These are phyloP conservation scores for Fusarium sp. DNA, from an alignment of 2,329 filamentous ascomycete genomes.

Conservation along the genomic window DNA sequence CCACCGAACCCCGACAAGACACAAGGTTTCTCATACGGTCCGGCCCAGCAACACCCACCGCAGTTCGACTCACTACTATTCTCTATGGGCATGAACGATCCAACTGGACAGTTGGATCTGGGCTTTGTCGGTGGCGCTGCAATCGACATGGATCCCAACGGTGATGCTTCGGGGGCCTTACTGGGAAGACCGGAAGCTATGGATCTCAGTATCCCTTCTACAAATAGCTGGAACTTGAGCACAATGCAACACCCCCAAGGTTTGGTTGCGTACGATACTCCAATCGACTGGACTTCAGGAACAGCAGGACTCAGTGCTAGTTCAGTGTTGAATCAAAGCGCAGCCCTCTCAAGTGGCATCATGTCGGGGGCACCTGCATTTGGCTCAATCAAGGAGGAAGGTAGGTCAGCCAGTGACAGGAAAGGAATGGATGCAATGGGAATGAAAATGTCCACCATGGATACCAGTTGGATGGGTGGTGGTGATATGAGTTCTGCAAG, in stretches of 20 bases:
- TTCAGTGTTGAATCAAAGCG: constrained; percentile 41
- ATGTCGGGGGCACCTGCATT: constrained; percentile 35
- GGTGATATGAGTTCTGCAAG: constrained; percentile 29
- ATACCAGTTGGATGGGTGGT: constrained; percentile 24
- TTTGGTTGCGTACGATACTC: constrained; percentile 38
- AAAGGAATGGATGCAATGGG: not conserved
- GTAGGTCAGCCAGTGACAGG: not conserved
- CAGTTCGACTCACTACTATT: constrained; percentile 41
- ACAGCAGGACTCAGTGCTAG: constrained; percentile 45
- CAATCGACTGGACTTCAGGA: constrained; percentile 41
- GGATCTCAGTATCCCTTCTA: constrained; percentile 40
- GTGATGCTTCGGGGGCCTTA: constrained; percentile 18
- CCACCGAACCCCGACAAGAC: constrained; percentile 31
- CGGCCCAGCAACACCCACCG: constrained; percentile 29
- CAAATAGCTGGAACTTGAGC: constrained; percentile 43
- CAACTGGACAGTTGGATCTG: constrained; percentile 41
- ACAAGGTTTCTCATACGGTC: constrained; percentile 20
- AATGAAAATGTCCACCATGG: constrained; percentile 9
- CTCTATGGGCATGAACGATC: constrained; percentile 38
- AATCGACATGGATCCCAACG: constrained; percentile 41
- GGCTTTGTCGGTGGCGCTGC: constrained; percentile 43
- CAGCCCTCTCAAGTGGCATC: constrained; percentile 39
- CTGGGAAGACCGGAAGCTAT: constrained; percentile 34
- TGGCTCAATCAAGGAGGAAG: constrained; percentile 21
- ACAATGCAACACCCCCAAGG: constrained; percentile 33